A percentile compares a stretch with the other conserved stretches of the same genome.
Evolutionary conservation across 768 basidiomycete species (phyloP).

Genomic region (Serpula lacrymans): DNA sequence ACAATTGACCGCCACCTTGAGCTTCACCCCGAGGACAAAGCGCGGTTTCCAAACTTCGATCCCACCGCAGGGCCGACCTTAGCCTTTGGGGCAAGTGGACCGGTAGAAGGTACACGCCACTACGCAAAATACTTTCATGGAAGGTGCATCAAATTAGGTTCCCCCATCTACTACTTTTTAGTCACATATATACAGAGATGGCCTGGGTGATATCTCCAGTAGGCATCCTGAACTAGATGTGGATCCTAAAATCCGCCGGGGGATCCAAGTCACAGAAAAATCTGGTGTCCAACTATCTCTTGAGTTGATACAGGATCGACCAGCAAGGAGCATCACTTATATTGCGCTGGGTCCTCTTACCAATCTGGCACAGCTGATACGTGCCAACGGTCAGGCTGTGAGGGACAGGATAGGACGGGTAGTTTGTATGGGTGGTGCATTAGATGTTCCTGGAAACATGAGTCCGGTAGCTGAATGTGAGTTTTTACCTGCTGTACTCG

Average conservation of each 20-base stretch:
- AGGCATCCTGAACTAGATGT: slow-evolving; percentile 64
- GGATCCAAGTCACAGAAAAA: slow-evolving; percentile 43
- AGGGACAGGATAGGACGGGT: slow-evolving; percentile 64
- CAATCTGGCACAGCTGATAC: slow-evolving; percentile 69
- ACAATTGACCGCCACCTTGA: slow-evolving; percentile 58
- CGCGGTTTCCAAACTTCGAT: slow-evolving; percentile 64
- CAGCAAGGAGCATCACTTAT: slow-evolving; percentile 60
- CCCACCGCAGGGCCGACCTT: slow-evolving; percentile 54
- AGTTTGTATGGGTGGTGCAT: slow-evolving; percentile 89
- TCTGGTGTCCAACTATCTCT: slow-evolving; percentile 53
- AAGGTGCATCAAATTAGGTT: slow-evolving; percentile 43
- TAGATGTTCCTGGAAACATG: slow-evolving; percentile 90
- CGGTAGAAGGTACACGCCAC: slow-evolving; percentile 68
- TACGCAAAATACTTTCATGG: slow-evolving; percentile 87
- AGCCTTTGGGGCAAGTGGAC: slow-evolving; percentile 58
- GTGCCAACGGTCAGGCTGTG: slow-evolving; percentile 49
- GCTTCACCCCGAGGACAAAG: slow-evolving; percentile 46
- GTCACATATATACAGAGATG: slow-evolving; percentile 49
- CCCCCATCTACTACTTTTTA: neutral
- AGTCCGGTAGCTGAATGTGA: slow-evolving; percentile 81
- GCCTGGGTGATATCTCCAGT: slow-evolving; percentile 54
- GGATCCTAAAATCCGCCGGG: slow-evolving; percentile 30
- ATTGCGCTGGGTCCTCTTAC: slow-evolving; percentile 77
- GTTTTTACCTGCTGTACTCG: slow-evolving; percentile 16
- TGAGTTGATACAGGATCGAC: slow-evolving; percentile 49